These are phyloP conservation scores for Colletotrichum phormii DNA, from an alignment of 2,329 filamentous ascomycete genomes.

Conservation along the genomic window DNA sequence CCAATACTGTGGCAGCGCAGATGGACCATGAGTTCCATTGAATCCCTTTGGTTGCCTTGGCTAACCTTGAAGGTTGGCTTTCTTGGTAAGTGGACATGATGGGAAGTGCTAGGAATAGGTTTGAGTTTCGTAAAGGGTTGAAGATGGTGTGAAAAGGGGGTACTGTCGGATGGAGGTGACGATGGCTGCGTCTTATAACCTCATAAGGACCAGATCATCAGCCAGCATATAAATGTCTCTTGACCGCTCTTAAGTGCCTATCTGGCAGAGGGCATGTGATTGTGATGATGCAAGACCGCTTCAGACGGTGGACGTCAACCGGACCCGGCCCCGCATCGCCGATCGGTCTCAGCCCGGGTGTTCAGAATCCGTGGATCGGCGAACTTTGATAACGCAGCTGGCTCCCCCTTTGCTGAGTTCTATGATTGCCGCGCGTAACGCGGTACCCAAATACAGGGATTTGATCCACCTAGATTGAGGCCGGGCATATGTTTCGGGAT, in stretches of 20 bases:
- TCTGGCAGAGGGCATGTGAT: not conserved
- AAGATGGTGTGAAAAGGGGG: not conserved
- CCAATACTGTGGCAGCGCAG: not conserved
- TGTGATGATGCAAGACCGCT: no score
- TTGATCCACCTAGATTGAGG: no score
- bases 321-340: not conserved
- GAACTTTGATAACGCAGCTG: not conserved
- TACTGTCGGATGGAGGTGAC: no score
- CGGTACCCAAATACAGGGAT: not conserved
- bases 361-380: not conserved
- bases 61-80: not conserved
- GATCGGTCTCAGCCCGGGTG: not conserved
- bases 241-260: not conserved
- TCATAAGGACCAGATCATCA: fast-evolving
- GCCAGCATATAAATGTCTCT: not conserved
- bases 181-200: not conserved
- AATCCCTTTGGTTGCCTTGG: not conserved
- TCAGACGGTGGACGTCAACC: not conserved
- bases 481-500: not conserved
- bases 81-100: not conserved
- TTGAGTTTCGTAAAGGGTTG: not conserved
- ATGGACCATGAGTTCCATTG: not conserved
- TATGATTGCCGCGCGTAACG: not conserved
- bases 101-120: not conserved
- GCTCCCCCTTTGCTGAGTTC: not conserved